Conservation (phyloP, 225 moss, liverwort and hornwort species). For the Sphagnum tenellum region DNA sequence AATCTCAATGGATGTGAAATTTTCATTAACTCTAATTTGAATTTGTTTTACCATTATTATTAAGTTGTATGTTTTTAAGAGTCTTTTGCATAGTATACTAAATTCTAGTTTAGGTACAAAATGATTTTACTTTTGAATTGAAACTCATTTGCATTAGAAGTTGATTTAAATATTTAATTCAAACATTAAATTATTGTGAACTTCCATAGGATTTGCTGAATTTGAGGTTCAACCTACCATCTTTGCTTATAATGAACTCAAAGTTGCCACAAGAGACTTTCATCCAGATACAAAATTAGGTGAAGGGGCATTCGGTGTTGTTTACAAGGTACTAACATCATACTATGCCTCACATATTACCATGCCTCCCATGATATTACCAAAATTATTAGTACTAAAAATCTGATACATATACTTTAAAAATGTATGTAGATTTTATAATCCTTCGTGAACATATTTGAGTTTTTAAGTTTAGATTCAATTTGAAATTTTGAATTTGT, state of each 20-base stretch:
- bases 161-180: not conserved
- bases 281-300: constrained; percentile 20
- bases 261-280: constrained; percentile 32
- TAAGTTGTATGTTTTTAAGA: not conserved
- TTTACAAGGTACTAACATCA: constrained; percentile 30
- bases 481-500: not conserved
- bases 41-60: not conserved
- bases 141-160: not conserved
- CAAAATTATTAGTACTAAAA: not conserved
- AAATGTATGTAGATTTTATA: not conserved
- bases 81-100: not conserved
- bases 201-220: constrained; percentile 15
- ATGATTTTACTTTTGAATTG: not conserved
- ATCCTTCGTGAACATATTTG: not conserved
- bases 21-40: no score
- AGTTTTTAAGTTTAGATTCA: not conserved
- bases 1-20: not conserved
- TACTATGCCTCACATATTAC: not conserved
- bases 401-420: not conserved
- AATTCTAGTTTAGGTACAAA: not conserved
- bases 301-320: constrained; percentile 38
- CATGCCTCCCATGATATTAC: not conserved
- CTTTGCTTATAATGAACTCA: constrained; percentile 26
- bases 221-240: constrained; percentile 26
- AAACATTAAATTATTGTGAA: no score